These are phyloP conservation scores for Aspergillus asperescens DNA, from an alignment of 495 filamentous ascomycete genomes.

Conservation along the genomic window DNA sequence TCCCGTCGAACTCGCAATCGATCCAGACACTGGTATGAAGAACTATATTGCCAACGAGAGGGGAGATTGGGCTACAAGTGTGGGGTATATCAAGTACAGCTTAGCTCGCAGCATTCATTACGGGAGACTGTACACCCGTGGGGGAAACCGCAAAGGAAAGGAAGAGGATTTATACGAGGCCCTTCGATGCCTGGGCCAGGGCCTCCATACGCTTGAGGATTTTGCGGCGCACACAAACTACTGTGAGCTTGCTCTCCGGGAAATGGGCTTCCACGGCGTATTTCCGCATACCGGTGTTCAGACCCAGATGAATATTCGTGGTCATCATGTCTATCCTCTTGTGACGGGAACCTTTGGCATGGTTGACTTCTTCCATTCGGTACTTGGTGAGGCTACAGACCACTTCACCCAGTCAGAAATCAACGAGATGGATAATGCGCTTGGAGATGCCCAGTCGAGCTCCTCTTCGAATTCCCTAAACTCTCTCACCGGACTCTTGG, in stretches of 20 bases:
- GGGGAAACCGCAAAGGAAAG: slow-evolving; percentile 56
- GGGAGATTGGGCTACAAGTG: slow-evolving; percentile 78
- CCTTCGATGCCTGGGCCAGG: slow-evolving; percentile 81
- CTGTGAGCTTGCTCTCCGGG: slow-evolving; percentile 77
- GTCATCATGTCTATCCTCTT: slow-evolving; percentile 74
- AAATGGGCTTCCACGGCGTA: slow-evolving; percentile 74
- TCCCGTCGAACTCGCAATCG: slow-evolving; percentile 73
- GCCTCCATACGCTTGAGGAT: slow-evolving; percentile 89
- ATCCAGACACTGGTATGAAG: slow-evolving; percentile 88
- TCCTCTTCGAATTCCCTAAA: slow-evolving; percentile 39
- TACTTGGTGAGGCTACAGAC: slow-evolving; percentile 92
- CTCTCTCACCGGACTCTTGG: slow-evolving; percentile 65
- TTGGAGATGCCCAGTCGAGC: slow-evolving; percentile 54
- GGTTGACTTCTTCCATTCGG: slow-evolving; percentile 94
- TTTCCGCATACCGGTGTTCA: slow-evolving; percentile 79
- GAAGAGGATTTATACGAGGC: slow-evolving; percentile 90
- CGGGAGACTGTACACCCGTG: slow-evolving; percentile 77
- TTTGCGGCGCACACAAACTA: slow-evolving; percentile 97
- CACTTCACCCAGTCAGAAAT: slow-evolving; percentile 95
- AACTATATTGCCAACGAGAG: slow-evolving; percentile 95
- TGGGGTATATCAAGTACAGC: slow-evolving; percentile 85
- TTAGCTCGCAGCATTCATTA: slow-evolving; percentile 82
- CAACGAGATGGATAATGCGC: slow-evolving; percentile 75
- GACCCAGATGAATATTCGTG: slow-evolving; percentile 67
- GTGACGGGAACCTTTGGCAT: slow-evolving; percentile 89